phyloP scores from a whole-genome alignment of 495 filamentous ascomycete species.

The Viridothelium virens region DNA sequence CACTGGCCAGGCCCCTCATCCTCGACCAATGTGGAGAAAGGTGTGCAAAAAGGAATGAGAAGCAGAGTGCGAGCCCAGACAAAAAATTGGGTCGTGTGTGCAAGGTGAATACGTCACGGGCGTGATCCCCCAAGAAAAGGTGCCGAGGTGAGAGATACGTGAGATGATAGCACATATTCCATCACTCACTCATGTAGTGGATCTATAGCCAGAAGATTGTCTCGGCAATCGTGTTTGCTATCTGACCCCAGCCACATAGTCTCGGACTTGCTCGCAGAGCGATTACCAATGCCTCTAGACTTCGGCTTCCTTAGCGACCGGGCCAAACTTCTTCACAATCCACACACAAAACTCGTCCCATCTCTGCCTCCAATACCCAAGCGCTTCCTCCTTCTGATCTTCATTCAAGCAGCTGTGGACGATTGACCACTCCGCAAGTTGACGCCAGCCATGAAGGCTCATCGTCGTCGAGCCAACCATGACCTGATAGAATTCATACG shows the following conservation, averaged over 20 bases:
- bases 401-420: conserved; percentile 32
- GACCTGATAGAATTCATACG: conserved; percentile 38
- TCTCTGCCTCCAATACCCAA: conserved; percentile 23
- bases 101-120: neutral
- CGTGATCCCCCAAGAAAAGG: conserved; percentile 7
- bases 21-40: neutral
- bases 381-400: conserved; percentile 21
- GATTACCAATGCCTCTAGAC: neutral
- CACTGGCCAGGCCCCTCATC: no score
- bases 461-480: conserved; percentile 37
- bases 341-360: conserved; percentile 33
- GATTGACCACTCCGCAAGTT: conserved; percentile 35
- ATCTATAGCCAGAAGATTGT: neutral
- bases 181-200: neutral
- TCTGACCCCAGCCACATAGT: neutral
- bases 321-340: conserved; percentile 25
- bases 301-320: conserved; percentile 12
- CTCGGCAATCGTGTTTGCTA: conserved; percentile 7
- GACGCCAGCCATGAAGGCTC: conserved; percentile 36
- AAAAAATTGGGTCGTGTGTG: neutral
- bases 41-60: neutral
- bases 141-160: neutral
- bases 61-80: neutral
- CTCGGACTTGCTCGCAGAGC: neutral
- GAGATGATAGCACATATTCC: neutral